These are phyloP conservation scores for Phenoliferia sp. DNA, from an alignment of 1,284 basidiomycete species.

Conservation along the genomic window DNA sequence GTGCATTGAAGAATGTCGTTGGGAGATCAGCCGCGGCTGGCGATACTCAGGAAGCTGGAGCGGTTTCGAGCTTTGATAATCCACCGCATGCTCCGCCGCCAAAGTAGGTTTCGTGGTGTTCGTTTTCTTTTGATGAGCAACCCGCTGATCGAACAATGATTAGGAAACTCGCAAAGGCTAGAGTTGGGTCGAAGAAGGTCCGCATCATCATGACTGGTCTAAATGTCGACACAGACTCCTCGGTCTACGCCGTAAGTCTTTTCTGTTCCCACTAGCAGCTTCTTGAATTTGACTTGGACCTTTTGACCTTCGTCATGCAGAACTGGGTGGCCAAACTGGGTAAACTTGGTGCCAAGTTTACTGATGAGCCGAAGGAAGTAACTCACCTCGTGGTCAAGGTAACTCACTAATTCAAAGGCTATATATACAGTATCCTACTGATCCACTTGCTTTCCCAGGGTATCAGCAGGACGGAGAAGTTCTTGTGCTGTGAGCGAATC, in stretches of 20 bases:
- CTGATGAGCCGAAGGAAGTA: slow-evolving; percentile 58
- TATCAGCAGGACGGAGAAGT: slow-evolving; percentile 74
- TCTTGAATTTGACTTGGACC: not conserved
- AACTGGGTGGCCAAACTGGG: slow-evolving; percentile 47
- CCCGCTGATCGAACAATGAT: not conserved
- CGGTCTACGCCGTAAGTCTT: slow-evolving; percentile 26
- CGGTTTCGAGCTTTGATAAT: slow-evolving; percentile 23
- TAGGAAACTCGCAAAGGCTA: not conserved
- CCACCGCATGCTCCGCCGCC: slow-evolving; percentile 26
- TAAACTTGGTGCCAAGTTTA: slow-evolving; percentile 60
- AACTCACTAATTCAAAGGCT: too few relatives aligned
- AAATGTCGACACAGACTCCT: slow-evolving; percentile 17
- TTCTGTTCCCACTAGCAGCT: not conserved
- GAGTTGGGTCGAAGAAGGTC: slow-evolving; percentile 9
- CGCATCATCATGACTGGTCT: slow-evolving; percentile 36
- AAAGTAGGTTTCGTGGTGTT: not conserved
- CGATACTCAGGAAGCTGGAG: slow-evolving; percentile 18
- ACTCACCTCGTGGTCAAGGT: slow-evolving; percentile 65
- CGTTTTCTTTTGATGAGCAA: not conserved
- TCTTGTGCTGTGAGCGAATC: slow-evolving; percentile 55
- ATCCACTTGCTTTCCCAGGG: slow-evolving; percentile 28
- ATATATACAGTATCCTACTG: too few relatives aligned
- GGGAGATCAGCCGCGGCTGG: not conserved
- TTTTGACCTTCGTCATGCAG: too few relatives aligned
- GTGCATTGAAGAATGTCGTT: not conserved